phyloP scores from a whole-genome alignment of 805 yeast genomes.

The Cyberlindnera mycetangii region DNA sequence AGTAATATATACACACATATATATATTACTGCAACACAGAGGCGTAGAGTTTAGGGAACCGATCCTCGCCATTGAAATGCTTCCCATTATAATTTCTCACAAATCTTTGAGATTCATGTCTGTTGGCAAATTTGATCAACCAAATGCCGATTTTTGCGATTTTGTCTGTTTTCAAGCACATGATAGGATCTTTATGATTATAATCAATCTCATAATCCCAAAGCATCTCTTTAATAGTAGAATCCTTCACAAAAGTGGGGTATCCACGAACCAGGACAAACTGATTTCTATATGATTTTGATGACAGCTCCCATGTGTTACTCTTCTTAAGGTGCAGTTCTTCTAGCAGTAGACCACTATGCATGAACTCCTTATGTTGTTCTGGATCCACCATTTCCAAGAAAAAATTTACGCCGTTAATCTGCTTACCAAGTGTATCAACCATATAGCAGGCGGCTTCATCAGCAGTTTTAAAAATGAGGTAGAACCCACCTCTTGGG shows the following conservation, averaged over 20 bases:
- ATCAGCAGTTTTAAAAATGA: slow-evolving; percentile 44
- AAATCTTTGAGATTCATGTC: slow-evolving; percentile 47
- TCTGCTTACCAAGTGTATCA: slow-evolving; percentile 45
- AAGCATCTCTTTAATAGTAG: slow-evolving; percentile 34
- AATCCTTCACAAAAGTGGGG: slow-evolving; percentile 41
- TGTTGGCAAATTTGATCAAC: slow-evolving; percentile 44
- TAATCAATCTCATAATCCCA: slow-evolving; percentile 50
- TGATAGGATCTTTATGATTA: slow-evolving; percentile 13
- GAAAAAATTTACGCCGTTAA: slow-evolving; percentile 49
- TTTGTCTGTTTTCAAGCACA: slow-evolving; percentile 10
- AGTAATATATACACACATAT: background rate
- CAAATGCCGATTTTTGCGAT: slow-evolving; percentile 21
- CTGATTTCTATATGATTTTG: slow-evolving; percentile 14
- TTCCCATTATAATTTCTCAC: slow-evolving; percentile 51
- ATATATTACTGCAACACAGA: slow-evolving; percentile 15
- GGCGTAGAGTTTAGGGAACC: slow-evolving; percentile 31
- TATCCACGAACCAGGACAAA: slow-evolving; percentile 43
- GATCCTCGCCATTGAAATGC: slow-evolving; percentile 28
- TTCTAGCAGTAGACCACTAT: background rate
- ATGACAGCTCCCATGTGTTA: background rate
- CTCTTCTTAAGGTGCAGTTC: background rate
- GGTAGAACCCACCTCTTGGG: slow-evolving; percentile 48
- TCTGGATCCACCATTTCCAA: slow-evolving; percentile 41
- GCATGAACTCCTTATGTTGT: slow-evolving; percentile 5
- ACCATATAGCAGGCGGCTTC: slow-evolving; percentile 51